phyloP scores from a whole-genome alignment of 495 filamentous ascomycete genomes.

The Immersiella caudata region DNA sequence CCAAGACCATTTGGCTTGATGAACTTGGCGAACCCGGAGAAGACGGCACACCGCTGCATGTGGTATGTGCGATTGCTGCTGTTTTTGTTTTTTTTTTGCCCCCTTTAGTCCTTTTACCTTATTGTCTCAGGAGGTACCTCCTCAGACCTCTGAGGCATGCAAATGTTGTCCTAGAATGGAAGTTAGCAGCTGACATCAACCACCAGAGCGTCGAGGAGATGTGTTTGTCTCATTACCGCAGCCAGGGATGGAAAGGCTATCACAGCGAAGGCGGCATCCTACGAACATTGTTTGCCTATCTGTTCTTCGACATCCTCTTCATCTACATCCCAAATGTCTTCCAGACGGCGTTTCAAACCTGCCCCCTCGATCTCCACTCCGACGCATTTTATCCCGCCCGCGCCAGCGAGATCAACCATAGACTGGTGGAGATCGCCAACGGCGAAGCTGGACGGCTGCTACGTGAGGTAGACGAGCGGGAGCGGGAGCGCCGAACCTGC shows the following conservation, averaged over 20 bases:
- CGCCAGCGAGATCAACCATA: slow-evolving; percentile 84
- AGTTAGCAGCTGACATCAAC: too few relatives aligned
- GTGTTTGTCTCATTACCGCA: slow-evolving; percentile 85
- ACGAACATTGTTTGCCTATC: slow-evolving; percentile 84
- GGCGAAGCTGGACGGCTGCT: slow-evolving; percentile 71
- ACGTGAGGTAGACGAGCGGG: slow-evolving; percentile 62
- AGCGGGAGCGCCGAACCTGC: slow-evolving; percentile 73
- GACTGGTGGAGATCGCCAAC: slow-evolving; percentile 81
- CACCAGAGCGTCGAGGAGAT: slow-evolving; percentile 87
- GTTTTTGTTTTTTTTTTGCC: too few relatives aligned
- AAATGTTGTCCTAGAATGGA: too few relatives aligned
- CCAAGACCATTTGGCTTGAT: slow-evolving; percentile 88
- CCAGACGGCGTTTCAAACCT: slow-evolving; percentile 91
- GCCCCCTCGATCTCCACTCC: slow-evolving; percentile 88
- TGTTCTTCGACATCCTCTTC: slow-evolving; percentile 94
- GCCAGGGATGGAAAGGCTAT: slow-evolving; percentile 89
- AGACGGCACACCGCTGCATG: slow-evolving; percentile 51
- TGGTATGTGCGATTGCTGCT: too few relatives aligned
- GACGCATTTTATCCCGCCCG: slow-evolving; percentile 89
- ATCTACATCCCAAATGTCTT: slow-evolving; percentile 95
- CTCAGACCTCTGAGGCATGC: too few relatives aligned
- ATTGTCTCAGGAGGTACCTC: too few relatives aligned
- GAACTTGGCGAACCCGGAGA: slow-evolving; percentile 66
- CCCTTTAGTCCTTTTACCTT: too few relatives aligned
- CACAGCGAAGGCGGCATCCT: slow-evolving; percentile 90